phyloP scores from a whole-genome alignment of 1,284 basidiomycete species.

The Apiotrichum laibachii region DNA sequence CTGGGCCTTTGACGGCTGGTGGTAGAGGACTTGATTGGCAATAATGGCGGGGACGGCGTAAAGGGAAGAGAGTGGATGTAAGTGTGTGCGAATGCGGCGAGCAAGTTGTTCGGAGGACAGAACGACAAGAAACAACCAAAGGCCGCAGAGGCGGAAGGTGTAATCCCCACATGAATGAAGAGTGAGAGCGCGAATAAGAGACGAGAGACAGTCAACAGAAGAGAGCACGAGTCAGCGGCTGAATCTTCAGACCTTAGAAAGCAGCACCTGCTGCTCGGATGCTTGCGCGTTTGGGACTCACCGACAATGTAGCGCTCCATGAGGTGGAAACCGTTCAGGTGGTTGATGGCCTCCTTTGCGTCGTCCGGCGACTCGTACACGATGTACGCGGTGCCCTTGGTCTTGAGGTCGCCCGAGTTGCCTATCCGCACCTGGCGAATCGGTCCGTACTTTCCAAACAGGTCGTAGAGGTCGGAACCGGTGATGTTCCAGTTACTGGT shows the following conservation, averaged over 20 bases:
- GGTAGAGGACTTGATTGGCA: conserved; percentile 72
- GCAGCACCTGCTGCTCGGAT: background rate
- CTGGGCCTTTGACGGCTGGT: conserved; percentile 94
- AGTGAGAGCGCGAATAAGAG: no score
- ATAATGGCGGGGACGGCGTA: no score
- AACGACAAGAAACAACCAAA: background rate
- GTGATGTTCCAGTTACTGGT: conserved; percentile 78
- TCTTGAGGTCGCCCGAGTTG: conserved; percentile 72
- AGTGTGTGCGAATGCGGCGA: background rate
- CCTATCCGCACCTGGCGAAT: conserved; percentile 94
- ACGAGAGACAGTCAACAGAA: background rate
- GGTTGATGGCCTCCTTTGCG: conserved; percentile 94
- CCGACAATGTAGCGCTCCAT: conserved; percentile 94
- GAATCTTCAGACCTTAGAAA: background rate
- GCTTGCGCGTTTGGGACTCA: conserved; percentile 40
- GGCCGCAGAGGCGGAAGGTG: no score
- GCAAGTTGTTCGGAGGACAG: background rate
- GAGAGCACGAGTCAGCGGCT: conserved; percentile 6
- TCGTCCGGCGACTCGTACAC: conserved; percentile 57
- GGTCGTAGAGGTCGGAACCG: conserved; percentile 91
- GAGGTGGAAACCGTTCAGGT: conserved; percentile 96
- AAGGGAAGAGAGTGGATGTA: background rate
- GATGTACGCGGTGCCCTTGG: conserved; percentile 93
- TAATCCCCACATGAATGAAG: no score
- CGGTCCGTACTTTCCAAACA: conserved; percentile 95